These are phyloP conservation scores for Eucalyptus leucophloia DNA, from an alignment of 345 rosid genomes.

Conservation along the genomic window DNA sequence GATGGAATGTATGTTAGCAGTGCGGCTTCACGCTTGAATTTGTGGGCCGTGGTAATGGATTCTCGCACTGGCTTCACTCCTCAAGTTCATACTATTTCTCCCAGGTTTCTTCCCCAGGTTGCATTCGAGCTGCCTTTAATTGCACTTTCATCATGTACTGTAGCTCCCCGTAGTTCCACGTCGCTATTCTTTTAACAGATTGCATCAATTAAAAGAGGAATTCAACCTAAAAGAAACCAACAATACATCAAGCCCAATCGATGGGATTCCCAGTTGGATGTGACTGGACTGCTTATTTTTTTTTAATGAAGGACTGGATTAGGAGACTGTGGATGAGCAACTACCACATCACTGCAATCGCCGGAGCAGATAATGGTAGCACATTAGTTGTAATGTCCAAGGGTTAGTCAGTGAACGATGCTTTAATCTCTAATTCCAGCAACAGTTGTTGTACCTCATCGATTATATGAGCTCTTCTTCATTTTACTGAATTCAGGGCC, in stretches of 20 bases:
- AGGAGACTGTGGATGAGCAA: slow-evolving; percentile 84
- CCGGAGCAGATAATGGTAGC: slow-evolving; percentile 78
- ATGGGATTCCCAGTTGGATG: background rate
- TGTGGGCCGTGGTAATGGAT: slow-evolving; percentile 93
- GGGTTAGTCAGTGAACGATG: slow-evolving; percentile 13
- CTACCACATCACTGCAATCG: slow-evolving; percentile 77
- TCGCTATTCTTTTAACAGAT: background rate
- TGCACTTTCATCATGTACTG: background rate
- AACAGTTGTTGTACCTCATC: background rate
- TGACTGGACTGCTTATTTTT: background rate
- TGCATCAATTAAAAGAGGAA: background rate
- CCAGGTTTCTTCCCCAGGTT: slow-evolving; percentile 70
- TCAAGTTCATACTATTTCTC: slow-evolving; percentile 75
- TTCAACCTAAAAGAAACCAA: slow-evolving; percentile 22
- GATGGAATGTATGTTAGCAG: slow-evolving; percentile 77
- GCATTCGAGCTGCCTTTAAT: background rate
- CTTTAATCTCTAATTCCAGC: background rate
- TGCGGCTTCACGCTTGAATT: slow-evolving; percentile 52
- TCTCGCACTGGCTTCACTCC: slow-evolving; percentile 70
- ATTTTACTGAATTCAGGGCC: slow-evolving; percentile 31
- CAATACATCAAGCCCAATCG: background rate
- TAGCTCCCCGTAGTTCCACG: background rate
- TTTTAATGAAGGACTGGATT: slow-evolving; percentile 58
- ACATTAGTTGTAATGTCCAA: slow-evolving; percentile 90
- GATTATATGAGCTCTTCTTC: background rate